Conservation (phyloP, 129 eudicot species). For the Flaveria robusta region DNA sequence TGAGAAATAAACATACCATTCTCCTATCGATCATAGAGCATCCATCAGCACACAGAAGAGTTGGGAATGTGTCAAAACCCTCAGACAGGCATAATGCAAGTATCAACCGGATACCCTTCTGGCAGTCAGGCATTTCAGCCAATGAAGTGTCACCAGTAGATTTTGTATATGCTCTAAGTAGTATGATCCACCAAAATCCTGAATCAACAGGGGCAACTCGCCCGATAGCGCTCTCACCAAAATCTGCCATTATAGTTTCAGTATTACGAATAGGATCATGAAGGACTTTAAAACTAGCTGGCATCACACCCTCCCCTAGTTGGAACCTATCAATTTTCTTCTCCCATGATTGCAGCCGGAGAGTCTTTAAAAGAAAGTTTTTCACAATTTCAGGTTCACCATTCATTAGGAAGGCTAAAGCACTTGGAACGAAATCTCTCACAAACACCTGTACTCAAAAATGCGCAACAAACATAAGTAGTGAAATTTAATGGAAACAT, state of each 20-base stretch:
- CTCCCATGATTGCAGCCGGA: slow-evolving; percentile 96
- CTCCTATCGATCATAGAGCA: slow-evolving; percentile 98
- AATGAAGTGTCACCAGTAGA: slow-evolving; percentile 85
- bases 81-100: slow-evolving; percentile 94
- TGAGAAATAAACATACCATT: slow-evolving; percentile 62
- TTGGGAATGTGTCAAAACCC: slow-evolving; percentile 96
- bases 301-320: slow-evolving; percentile 97
- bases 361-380: slow-evolving; percentile 85
- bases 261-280: slow-evolving; percentile 84
- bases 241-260: slow-evolving; percentile 87
- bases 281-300: slow-evolving; percentile 93
- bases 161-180: slow-evolving; percentile 91
- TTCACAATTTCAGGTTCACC: slow-evolving; percentile 94
- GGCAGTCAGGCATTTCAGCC: slow-evolving; percentile 92
- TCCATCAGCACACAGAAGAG: slow-evolving; percentile 99
- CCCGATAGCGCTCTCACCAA: slow-evolving; percentile 96
- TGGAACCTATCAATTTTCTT: slow-evolving; percentile 86
- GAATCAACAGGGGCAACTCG: slow-evolving; percentile 97
- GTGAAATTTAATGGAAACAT: no score
- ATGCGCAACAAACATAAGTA: no score
- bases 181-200: slow-evolving; percentile 98
- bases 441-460: slow-evolving; percentile 55
- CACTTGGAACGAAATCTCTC: slow-evolving; percentile 93
- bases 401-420: slow-evolving; percentile 89
- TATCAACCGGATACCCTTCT: slow-evolving; percentile 88